Percentiles rank a stretch among this genome's conserved stretches.
Conservation (phyloP, 1,284 basidiomycete genomes). For the Sporisorium iseilematis-ciliati region DNA sequence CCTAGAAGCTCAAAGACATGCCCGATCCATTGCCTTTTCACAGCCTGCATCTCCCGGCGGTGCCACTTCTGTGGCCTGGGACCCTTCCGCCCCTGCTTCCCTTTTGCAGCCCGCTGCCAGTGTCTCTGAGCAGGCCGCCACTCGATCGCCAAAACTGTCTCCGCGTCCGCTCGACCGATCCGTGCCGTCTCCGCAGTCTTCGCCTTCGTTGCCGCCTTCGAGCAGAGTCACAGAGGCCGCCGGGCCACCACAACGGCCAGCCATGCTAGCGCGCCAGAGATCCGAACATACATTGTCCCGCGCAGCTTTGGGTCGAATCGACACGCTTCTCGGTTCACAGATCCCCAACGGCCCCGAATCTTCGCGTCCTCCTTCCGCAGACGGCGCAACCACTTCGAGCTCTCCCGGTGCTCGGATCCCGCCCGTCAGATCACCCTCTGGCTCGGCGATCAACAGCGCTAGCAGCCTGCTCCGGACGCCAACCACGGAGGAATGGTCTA, state of each 20-base stretch:
- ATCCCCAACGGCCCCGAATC: conserved; percentile 11
- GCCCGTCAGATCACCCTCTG: conserved; percentile 35
- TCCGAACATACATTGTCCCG: conserved; percentile 36
- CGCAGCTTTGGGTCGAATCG: conserved; percentile 27
- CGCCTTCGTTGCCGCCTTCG: conserved; percentile 18
- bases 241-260: conserved; percentile 8
- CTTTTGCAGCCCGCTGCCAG: conserved; percentile 27
- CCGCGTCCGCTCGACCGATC: conserved; percentile 14
- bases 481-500: conserved; percentile 65
- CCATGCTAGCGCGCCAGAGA: conserved; percentile 15
- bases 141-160: conserved; percentile 19
- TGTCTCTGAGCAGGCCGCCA: conserved; percentile 14
- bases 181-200: conserved; percentile 14
- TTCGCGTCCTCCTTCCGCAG: conserved; percentile 16
- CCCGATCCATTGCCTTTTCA: conserved; percentile 29
- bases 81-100: conserved; percentile 15
- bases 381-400: conserved; percentile 11
- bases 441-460: conserved; percentile 21
- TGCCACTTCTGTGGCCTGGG: conserved; percentile 26
- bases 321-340: conserved; percentile 26
- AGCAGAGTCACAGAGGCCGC: not conserved
- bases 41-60: conserved; percentile 49
- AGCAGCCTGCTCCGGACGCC: conserved; percentile 57
- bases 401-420: conserved; percentile 6
- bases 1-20: conserved; percentile 51